Base-by-base conservation (phyloP, 2,329 filamentous ascomycete species). In the Penicillium aurantiogriseum region DNA sequence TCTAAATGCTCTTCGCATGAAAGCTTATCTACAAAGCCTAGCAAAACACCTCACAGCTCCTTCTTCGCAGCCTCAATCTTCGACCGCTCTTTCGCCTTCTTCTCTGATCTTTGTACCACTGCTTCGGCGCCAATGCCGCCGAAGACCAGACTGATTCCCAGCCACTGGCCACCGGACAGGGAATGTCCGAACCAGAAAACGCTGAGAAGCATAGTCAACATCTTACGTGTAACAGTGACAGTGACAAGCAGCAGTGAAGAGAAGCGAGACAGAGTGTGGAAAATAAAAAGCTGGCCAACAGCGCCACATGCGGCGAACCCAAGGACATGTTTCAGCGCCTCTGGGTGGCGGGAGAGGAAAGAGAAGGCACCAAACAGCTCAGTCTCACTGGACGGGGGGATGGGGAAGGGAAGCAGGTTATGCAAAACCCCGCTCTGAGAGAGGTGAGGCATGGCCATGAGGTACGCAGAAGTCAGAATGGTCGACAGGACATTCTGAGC, bases 131-230 rank as follows among this genome's bases (percentile, higher is more conserved):
- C 94, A 71, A 99, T 92, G 51, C 93, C 94, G 27, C 92, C 92
- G 79, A 99, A 99, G 9, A 99, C 94, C 57, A 99, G 80, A 0
- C 85, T 88, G 33, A 99, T 92, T 62, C 94, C 94, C 7, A 95
- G 79, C 90, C 92, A 96, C 78, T 99, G 94, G 83, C 93, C 95
- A n/a, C 80, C 78, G 29, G 85, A 89, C 48, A 99, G 83, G 62
- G 84, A 85, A 75, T 99, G 94, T 29, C 94, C 94, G 73, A 97
- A 99, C 78, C 91, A 92, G 59, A 97, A 81, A 29, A 99, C 94
- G 53, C 91, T 96, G 51, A 97, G 82, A 58, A 97, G 91, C 94
- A 99, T 99, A 65, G 93, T 97, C 74, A 97, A 85, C 94, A 99
- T 99, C 80, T 99, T 99, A 71, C 94, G 85, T 45, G 94, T 99